Evolutionary conservation across 1,284 basidiomycete genomes (phyloP), one percentile per base, ranked within the genome.

Genomic region (Pyrrhoderma noxium): DNA sequence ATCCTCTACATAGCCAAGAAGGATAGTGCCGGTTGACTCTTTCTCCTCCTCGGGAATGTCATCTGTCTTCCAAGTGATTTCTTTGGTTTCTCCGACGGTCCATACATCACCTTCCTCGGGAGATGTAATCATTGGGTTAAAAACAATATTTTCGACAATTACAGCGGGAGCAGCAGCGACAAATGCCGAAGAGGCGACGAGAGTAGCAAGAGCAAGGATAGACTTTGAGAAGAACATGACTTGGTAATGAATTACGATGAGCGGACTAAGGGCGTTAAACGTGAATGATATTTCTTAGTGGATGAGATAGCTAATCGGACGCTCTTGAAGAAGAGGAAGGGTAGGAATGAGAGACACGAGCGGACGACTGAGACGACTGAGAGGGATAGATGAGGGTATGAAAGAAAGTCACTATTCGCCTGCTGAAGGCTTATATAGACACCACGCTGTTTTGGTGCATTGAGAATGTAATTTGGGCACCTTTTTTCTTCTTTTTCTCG

Each of bases 51-150:
- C 2, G 9, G 74, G 72, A 38, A 76, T 52, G 22, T 59, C 45
- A 27, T 47, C n/a, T 5, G 64, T 67, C 35, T 57, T 55, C 78
- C 78, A 80, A 44, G 61, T 61, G 55, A 80, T 69, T 14, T 57
- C 62, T 56, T 74, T 69, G 1, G 7, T 51, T 3, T 62, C 61
- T 16, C 71, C 70, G 40, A 60, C 54, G 3, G 47, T 3, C 77
- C 76, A 80, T 8, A 58, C 23, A 3, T 40, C 50, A 4, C 52
- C 50, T 2, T 41, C 35, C 8, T 37, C 51, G 3, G 77, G 77
- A 4, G 54, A 58, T 3, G 64, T 74, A 60, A 82, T 72, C 2
- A 54, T 45, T 0, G 80, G 79, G 48, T 67, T 68, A 63, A 69
- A 65, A 47, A 79, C 76, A 43, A 73, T 60, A 56, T 68, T 57